Conservation (phyloP, 2,329 filamentous ascomycete species). For the Dactylellina sp. region DNA sequence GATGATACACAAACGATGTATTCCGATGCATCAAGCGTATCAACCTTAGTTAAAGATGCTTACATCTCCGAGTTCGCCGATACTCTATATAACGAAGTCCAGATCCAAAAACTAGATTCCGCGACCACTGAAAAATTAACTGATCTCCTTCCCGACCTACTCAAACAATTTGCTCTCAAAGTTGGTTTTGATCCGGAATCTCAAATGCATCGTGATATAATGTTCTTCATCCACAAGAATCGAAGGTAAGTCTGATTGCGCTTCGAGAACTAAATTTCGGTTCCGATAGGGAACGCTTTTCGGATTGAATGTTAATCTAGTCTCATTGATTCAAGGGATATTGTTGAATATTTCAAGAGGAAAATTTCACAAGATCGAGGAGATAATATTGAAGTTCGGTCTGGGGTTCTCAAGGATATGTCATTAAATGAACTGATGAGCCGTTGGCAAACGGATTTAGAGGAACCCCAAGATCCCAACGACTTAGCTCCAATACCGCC, state of each 20-base stretch:
- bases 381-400: background rate
- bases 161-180: conserved; percentile 6
- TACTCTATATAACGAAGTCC: background rate
- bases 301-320: background rate
- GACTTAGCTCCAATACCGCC: background rate
- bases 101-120: background rate
- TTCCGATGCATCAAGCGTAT: background rate
- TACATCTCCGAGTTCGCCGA: conserved; percentile 9
- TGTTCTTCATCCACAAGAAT: conserved; percentile 11
- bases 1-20: conserved; percentile 2
- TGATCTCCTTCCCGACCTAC: background rate
- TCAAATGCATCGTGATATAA: conserved; percentile 12
- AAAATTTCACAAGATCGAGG: background rate
- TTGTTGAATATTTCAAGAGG: conserved; percentile 6
- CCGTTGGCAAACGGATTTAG: conserved; percentile 7
- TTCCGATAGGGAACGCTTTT: background rate
- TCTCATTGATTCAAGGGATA: conserved; percentile 3
- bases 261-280: background rate
- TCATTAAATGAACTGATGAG: conserved; percentile 11
- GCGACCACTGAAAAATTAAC: background rate
- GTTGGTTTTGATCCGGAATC: background rate
- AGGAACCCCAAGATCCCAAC: background rate
- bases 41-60: background rate
- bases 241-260: background rate
- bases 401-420: too few relatives aligned